Evolutionary conservation across 192 early-diverging fungal species (phyloP).

Genomic region (Neocallimastix lanati): DNA sequence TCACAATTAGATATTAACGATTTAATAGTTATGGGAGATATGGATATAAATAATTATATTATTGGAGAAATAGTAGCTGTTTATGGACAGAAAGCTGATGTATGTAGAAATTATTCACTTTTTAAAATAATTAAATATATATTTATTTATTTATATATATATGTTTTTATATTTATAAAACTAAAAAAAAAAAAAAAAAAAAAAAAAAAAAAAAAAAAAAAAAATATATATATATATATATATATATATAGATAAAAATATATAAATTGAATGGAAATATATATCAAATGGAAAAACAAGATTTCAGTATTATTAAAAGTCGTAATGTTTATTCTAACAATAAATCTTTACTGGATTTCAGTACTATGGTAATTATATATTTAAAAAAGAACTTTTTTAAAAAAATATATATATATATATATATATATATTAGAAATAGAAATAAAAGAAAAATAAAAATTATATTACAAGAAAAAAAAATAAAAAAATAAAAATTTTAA

Average conservation of each 20-base stretch:
- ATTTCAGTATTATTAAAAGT: neutral
- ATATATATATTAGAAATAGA: too few relatives aligned
- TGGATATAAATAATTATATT: neutral
- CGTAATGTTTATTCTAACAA: neutral
- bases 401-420: too few relatives aligned
- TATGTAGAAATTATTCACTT: neutral
- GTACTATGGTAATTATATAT: neutral
- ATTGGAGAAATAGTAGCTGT: neutral
- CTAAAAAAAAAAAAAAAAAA: too few relatives aligned
- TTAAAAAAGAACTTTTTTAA: too few relatives aligned
- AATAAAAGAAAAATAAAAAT: too few relatives aligned
- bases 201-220: too few relatives aligned
- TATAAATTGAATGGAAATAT: neutral
- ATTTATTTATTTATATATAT: too few relatives aligned
- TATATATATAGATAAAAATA: neutral
- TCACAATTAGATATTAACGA: neutral
- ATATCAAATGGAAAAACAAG: neutral
- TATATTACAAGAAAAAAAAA: too few relatives aligned
- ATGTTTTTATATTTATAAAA: too few relatives aligned
- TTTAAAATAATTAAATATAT: too few relatives aligned
- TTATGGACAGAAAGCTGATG: neutral
- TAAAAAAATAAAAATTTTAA: too few relatives aligned
- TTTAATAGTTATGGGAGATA: neutral
- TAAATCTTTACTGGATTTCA: neutral
- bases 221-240: too few relatives aligned